A percentile compares a stretch with the other conserved stretches of the same genome.
These are phyloP conservation scores for Sarocladium kiliense DNA, from an alignment of 2,329 filamentous ascomycete genomes.

Conservation along the genomic window DNA sequence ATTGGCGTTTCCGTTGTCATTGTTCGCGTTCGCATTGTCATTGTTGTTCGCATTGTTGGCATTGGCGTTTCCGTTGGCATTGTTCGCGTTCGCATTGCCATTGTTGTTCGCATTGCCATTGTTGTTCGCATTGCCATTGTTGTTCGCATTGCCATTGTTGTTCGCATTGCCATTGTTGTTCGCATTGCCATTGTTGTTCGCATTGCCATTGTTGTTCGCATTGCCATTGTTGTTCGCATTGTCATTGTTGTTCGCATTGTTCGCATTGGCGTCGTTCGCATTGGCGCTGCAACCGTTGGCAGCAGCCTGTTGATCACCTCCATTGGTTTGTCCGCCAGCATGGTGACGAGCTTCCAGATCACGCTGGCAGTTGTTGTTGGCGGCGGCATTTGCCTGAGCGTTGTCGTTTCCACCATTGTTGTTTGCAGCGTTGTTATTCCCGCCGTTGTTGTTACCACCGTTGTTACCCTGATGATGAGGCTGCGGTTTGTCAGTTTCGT, in stretches of 20 bases:
- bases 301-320: neutral
- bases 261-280: neutral
- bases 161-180: no score
- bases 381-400: constrained; percentile 6
- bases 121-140: neutral
- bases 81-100: neutral
- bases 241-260: neutral
- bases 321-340: constrained; percentile 1
- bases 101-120: neutral
- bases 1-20: neutral
- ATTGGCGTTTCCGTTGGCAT: neutral
- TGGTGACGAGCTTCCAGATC: constrained; percentile 15
- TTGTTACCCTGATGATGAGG: constrained; percentile 12
- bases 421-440: neutral
- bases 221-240: neutral
- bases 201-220: neutral
- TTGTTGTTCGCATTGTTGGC: neutral
- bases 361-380: neutral
- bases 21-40: neutral
- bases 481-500: neutral
- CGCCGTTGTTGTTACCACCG: constrained; percentile 1
- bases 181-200: constrained; percentile 5
- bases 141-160: no score
- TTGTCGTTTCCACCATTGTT: neutral
- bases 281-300: neutral